A percentile compares a stretch with the other conserved stretches of the same genome.
Evolutionary conservation across 2,329 filamentous ascomycete species (phyloP).

Genomic region (Fusarium lyarnte): DNA sequence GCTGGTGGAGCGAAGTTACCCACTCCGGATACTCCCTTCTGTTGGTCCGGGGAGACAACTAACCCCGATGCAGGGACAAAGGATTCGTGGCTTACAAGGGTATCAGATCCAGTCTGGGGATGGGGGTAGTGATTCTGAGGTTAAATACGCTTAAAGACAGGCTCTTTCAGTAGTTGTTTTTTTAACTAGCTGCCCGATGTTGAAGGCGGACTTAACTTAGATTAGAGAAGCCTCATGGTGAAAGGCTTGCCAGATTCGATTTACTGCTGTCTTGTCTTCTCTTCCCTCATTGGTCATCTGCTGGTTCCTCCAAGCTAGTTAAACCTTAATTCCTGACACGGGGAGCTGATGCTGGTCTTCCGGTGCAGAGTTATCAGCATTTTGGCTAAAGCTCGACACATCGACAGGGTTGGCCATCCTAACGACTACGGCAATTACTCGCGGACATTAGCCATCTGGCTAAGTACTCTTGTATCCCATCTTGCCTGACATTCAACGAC

Average conservation of each 20-base stretch:
- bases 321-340: background rate
- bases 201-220: too few relatives aligned
- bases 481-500: too few relatives aligned
- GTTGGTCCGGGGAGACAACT: background rate
- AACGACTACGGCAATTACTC: background rate
- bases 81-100: background rate
- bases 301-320: too few relatives aligned
- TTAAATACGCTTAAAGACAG: rapidly evolving
- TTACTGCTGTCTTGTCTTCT: background rate
- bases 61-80: background rate
- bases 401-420: background rate
- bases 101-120: background rate
- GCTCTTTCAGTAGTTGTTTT: too few relatives aligned
- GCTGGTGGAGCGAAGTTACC: background rate
- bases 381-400: background rate
- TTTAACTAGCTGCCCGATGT: too few relatives aligned
- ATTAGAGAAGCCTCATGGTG: background rate
- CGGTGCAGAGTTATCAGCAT: background rate
- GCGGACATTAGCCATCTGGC: background rate
- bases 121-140: rapidly evolving
- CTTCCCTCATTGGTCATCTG: background rate
- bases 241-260: background rate
- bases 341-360: background rate
- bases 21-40: background rate
- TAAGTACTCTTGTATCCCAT: background rate